phyloP scores from a whole-genome alignment of 75 land plant genomes.

The Larix kaempferi region DNA sequence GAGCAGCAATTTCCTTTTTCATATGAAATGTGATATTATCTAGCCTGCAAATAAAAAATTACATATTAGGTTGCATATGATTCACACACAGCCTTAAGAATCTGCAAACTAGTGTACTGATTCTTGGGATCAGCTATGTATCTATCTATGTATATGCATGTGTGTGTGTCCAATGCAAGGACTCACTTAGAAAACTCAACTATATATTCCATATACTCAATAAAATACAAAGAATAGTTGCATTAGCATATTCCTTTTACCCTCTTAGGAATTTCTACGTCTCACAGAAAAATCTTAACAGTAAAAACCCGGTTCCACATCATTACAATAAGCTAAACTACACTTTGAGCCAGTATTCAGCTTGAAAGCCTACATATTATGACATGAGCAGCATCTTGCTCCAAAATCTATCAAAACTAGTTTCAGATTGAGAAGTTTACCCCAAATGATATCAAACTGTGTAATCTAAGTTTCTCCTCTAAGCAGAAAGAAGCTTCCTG shows the following conservation, averaged over 20 bases:
- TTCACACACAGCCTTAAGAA: background rate
- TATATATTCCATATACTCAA: background rate
- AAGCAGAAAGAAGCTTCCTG: too few relatives aligned
- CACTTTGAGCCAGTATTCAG: background rate
- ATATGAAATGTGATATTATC: constrained; percentile 54
- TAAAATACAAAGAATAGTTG: background rate
- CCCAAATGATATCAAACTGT: too few relatives aligned
- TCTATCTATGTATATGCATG: background rate
- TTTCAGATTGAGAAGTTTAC: background rate
- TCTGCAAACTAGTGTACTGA: too few relatives aligned
- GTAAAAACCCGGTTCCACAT: background rate
- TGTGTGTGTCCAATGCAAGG: too few relatives aligned
- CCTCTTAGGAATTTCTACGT: background rate
- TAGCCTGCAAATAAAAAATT: constrained; percentile 39
- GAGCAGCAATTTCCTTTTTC: constrained; percentile 27
- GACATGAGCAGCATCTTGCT: background rate
- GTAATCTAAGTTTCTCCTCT: background rate
- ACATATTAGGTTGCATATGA: background rate
- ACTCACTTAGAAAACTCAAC: background rate
- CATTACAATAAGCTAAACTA: background rate
- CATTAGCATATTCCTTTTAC: background rate
- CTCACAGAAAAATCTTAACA: background rate
- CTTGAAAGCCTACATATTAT: background rate
- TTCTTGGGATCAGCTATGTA: background rate
- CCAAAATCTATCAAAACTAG: background rate